These are phyloP conservation scores for Paramecium primaurelia DNA, from an alignment of 73 alveolate species.

Conservation along the genomic window DNA sequence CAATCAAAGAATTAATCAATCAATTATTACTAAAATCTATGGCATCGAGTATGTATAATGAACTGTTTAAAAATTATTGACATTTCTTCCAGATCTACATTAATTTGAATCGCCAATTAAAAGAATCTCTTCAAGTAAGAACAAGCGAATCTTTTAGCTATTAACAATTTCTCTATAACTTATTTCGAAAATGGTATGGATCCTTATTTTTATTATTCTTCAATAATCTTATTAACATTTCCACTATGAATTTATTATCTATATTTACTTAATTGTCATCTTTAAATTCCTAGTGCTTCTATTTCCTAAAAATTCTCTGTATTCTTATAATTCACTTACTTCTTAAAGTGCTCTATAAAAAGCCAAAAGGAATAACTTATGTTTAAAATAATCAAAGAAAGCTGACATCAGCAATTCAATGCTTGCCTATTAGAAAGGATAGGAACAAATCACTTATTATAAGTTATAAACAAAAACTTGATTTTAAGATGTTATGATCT, in stretches of 20 bases:
- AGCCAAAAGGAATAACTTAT: background rate
- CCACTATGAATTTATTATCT: background rate
- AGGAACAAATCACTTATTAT: background rate
- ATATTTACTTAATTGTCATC: background rate
- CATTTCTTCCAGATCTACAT: background rate
- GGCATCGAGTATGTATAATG: background rate
- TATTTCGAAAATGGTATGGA: background rate
- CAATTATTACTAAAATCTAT: background rate
- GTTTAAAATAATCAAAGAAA: background rate
- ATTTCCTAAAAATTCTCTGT: background rate
- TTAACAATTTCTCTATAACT: background rate
- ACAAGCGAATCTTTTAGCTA: constrained; percentile 25
- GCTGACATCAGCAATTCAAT: background rate
- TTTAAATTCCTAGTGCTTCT: background rate
- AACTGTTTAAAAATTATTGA: background rate
- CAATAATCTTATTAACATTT: background rate
- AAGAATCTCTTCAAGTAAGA: constrained; percentile 22
- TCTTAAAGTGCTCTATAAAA: background rate
- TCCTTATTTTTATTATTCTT: background rate
- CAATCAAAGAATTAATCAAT: background rate
- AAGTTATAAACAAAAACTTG: background rate
- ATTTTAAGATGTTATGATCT: background rate
- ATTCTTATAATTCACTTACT: background rate
- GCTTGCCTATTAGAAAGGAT: constrained; percentile 17
- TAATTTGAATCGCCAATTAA: background rate